A percentile compares a stretch with the other conserved stretches of the same genome.
phyloP scores from a whole-genome alignment of 805 yeast genomes.

The Ogataea paraovalis region DNA sequence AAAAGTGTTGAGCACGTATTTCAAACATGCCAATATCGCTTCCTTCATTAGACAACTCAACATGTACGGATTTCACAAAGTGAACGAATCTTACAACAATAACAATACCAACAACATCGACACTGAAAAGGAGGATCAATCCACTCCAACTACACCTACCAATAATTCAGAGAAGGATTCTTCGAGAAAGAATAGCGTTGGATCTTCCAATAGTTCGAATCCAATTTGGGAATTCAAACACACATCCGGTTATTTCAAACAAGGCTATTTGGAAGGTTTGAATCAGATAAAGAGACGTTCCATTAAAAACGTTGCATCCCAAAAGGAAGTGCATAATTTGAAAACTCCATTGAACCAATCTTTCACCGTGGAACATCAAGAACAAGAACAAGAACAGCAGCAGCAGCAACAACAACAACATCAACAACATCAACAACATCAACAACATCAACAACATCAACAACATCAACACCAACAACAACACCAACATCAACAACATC shows the following conservation, averaged over 20 bases:
- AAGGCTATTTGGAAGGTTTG: slow-evolving; percentile 74
- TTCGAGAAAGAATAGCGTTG: slow-evolving; percentile 22
- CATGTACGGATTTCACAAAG: slow-evolving; percentile 82
- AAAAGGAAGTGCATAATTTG: slow-evolving; percentile 28
- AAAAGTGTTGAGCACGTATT: slow-evolving; percentile 61
- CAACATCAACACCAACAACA: not conserved
- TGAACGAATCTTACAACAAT: slow-evolving; percentile 43
- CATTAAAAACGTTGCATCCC: slow-evolving; percentile 26
- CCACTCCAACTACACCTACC: slow-evolving; percentile 5
- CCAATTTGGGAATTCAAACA: slow-evolving; percentile 84
- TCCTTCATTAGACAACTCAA: slow-evolving; percentile 75
- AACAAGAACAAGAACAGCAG: not conserved
- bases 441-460: not conserved
- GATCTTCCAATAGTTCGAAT: slow-evolving; percentile 14
- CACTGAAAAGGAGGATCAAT: not conserved
- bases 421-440: not conserved
- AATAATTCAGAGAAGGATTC: slow-evolving; percentile 9
- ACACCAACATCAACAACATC: not conserved
- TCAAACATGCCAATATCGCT: slow-evolving; percentile 78
- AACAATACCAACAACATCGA: no score
- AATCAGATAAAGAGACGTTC: slow-evolving; percentile 78
- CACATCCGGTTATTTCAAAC: slow-evolving; percentile 68
- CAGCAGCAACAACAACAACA: slow-evolving; percentile 1
- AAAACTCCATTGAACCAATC: slow-evolving; percentile 16
- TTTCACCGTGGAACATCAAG: slow-evolving; percentile 5